A percentile compares a stretch with the other conserved stretches of the same genome.
These are phyloP conservation scores for Coniochaeta sp. DNA, from an alignment of 2,329 filamentous ascomycete genomes.

Conservation along the genomic window DNA sequence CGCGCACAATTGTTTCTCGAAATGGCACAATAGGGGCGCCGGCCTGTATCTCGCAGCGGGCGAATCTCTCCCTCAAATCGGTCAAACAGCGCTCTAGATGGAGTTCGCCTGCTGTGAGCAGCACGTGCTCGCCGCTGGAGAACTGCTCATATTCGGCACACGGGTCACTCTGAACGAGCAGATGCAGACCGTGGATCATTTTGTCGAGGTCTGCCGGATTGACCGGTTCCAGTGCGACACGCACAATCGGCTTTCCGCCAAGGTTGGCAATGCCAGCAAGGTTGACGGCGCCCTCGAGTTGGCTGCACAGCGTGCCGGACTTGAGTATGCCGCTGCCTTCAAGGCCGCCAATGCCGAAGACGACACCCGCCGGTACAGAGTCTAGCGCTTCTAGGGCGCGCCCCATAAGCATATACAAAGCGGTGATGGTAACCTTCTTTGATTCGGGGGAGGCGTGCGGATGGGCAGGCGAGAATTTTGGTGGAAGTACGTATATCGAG, in stretches of 20 bases:
- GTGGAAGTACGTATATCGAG: constrained; percentile 80
- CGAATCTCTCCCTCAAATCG: constrained; percentile 87
- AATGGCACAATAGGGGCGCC: constrained; percentile 94
- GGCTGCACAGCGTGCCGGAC: constrained; percentile 86
- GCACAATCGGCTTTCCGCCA: constrained; percentile 82
- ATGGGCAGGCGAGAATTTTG: constrained; percentile 82
- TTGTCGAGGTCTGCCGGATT: constrained; percentile 88
- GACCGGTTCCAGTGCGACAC: constrained; percentile 88
- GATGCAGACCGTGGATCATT: constrained; percentile 80
- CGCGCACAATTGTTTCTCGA: constrained; percentile 81
- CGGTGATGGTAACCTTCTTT: constrained; percentile 75
- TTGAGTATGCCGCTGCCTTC: constrained; percentile 86
- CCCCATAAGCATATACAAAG: constrained; percentile 94
- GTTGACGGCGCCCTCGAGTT: constrained; percentile 79
- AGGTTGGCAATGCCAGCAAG: constrained; percentile 74
- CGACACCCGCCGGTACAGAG: constrained; percentile 84
- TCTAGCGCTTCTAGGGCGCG: constrained; percentile 74
- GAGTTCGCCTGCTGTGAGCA: constrained; percentile 87
- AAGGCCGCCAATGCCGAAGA: constrained; percentile 90
- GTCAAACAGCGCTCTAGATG: constrained; percentile 92
- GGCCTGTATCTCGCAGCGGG: constrained; percentile 88
- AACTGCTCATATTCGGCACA: constrained; percentile 95
- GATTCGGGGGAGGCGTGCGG: constrained; percentile 67
- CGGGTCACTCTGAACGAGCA: constrained; percentile 90
- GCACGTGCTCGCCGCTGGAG: constrained; percentile 86